Percentiles rank a stretch among this genome's conserved stretches.
Evolutionary conservation across 148 eudicot species (phyloP).

Genomic region (Rhododendron griersonianum): DNA sequence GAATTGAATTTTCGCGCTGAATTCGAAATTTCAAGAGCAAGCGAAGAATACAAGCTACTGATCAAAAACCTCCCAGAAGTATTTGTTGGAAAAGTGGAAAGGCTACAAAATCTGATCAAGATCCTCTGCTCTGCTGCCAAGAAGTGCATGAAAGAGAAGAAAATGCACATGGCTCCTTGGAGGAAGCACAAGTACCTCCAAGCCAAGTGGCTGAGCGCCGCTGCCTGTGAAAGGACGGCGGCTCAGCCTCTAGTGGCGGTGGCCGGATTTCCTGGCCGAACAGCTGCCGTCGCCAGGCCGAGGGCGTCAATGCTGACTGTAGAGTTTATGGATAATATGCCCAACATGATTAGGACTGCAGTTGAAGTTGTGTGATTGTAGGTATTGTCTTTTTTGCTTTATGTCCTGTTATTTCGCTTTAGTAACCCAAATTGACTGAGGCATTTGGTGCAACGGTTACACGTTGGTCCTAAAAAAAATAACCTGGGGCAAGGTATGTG

Average conservation of each 20-base stretch:
- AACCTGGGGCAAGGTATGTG: too few relatives aligned
- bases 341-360: constrained; percentile 27
- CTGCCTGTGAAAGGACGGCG: constrained; percentile 29
- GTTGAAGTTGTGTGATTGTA: constrained; percentile 39
- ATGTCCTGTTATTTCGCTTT: not conserved
- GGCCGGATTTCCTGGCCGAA: not conserved
- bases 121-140: constrained; percentile 70
- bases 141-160: constrained; percentile 86
- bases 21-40: constrained; percentile 82
- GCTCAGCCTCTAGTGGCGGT: not conserved
- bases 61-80: constrained; percentile 63
- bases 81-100: constrained; percentile 71
- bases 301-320: constrained; percentile 64
- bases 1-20: constrained; percentile 74
- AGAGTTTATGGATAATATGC: constrained; percentile 42
- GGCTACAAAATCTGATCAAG: constrained; percentile 54
- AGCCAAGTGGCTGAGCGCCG: constrained; percentile 74
- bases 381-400: not conserved
- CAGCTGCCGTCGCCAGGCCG: constrained; percentile 28
- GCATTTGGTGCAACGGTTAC: too few relatives aligned
- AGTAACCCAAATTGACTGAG: not conserved
- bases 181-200: constrained; percentile 78
- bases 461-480: too few relatives aligned
- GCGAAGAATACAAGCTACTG: constrained; percentile 69
- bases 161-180: constrained; percentile 96